A percentile compares a stretch with the other conserved stretches of the same genome.
phyloP scores from a whole-genome alignment of 345 rosid species.

The Chamaenerion angustifolium region DNA sequence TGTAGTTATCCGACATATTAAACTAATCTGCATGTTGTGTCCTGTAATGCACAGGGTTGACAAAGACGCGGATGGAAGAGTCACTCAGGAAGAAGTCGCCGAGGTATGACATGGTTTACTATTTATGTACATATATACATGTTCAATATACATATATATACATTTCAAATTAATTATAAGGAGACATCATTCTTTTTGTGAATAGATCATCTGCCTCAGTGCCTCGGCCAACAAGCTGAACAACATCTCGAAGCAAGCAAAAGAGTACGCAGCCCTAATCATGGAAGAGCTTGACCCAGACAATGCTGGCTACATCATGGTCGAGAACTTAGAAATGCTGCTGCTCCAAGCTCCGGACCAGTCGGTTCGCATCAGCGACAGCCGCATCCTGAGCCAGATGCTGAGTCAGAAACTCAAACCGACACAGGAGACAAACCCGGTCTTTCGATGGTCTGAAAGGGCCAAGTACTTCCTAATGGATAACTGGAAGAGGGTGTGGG shows the following conservation, averaged over 20 bases:
- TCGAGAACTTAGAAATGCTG: constrained; percentile 55
- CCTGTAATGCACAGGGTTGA: constrained; percentile 51
- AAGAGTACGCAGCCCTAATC: constrained; percentile 52
- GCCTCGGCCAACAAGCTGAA: constrained; percentile 73
- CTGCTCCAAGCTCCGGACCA: constrained; percentile 59
- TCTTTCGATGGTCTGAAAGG: constrained; percentile 26
- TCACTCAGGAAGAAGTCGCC: constrained; percentile 72
- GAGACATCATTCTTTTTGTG: no score
- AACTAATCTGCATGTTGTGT: not conserved
- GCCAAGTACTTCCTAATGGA: constrained; percentile 33
- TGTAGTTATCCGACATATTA: not conserved
- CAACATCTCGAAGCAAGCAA: constrained; percentile 52
- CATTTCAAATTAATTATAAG: no score
- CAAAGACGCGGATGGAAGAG: constrained; percentile 80
- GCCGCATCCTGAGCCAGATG: constrained; percentile 41
- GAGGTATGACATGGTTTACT: constrained; percentile 37
- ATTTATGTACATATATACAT: no score
- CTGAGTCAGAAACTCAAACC: constrained; percentile 62
- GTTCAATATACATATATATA: no score
- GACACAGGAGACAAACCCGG: constrained; percentile 41
- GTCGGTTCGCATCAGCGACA: constrained; percentile 30
- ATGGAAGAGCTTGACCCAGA: constrained; percentile 99
- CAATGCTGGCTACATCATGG: constrained; percentile 79
- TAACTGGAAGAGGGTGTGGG: constrained; percentile 58
- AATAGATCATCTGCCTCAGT: constrained; percentile 62